A percentile compares a stretch with the other conserved stretches of the same genome.
Conservation (phyloP, 495 filamentous ascomycete genomes). For the Umbilicaria muhlenbergii region DNA sequence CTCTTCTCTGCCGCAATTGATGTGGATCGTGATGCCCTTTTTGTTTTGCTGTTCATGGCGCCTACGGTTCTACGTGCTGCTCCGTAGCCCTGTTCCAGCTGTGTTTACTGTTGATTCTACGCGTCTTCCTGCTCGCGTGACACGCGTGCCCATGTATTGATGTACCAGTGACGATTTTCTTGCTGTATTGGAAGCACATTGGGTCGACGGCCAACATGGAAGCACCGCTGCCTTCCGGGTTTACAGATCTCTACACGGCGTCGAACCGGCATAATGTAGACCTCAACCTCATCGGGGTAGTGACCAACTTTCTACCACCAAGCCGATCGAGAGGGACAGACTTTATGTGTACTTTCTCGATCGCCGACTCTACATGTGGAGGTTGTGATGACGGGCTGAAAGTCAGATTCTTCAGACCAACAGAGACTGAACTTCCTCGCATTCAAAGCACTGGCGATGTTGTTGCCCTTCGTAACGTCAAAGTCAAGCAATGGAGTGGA, state of each 20-base stretch:
- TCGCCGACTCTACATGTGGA: constrained; percentile 26
- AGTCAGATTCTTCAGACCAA: constrained; percentile 33
- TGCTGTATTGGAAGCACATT: too few species aligned
- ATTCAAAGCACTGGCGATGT: constrained; percentile 29
- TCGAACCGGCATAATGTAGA: constrained; percentile 9
- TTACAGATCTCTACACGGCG: constrained; percentile 24
- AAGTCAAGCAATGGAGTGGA: constrained; percentile 20
- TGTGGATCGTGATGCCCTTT: too few species aligned
- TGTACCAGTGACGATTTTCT: too few species aligned
- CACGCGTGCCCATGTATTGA: too few species aligned
- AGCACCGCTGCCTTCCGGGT: constrained; percentile 9
- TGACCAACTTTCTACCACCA: constrained; percentile 25
- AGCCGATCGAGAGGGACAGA: constrained; percentile 18
- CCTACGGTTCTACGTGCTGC: too few species aligned
- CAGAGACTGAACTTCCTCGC: constrained; percentile 22
- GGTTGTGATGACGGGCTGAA: constrained; percentile 29
- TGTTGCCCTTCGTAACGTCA: constrained; percentile 26
- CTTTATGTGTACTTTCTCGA: constrained; percentile 30
- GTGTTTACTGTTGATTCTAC: too few species aligned
- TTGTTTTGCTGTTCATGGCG: too few species aligned
- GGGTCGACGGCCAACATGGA: too few species aligned
- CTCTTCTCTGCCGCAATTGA: too few species aligned
- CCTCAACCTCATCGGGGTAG: constrained; percentile 31
- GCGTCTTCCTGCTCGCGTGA: too few species aligned
- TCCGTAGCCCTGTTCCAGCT: too few species aligned